A percentile compares a stretch with the other conserved stretches of the same genome.
These are phyloP conservation scores for Penicillium lagena DNA, from an alignment of 495 filamentous ascomycete species.

Conservation along the genomic window DNA sequence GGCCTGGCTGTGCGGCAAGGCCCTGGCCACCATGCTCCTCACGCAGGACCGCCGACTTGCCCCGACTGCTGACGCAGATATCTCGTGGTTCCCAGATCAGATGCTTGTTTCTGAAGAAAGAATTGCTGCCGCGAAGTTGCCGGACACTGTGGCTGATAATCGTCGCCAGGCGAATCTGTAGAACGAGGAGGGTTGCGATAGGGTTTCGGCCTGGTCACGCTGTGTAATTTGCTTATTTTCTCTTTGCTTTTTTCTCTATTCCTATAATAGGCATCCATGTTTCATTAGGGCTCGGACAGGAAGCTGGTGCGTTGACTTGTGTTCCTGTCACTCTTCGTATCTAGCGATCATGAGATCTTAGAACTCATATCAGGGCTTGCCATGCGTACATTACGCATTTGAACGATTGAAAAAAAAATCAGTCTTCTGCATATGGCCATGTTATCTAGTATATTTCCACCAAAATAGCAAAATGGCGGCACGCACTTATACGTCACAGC, in stretches of 20 bases:
- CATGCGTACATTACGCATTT: not conserved
- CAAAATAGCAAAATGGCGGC: not conserved
- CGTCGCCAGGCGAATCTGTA: constrained; percentile 7
- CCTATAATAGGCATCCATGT: not conserved
- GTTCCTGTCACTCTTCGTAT: too few species aligned
- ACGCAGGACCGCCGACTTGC: constrained; percentile 17
- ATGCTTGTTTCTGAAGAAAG: constrained; percentile 40
- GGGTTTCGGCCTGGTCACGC: not conserved
- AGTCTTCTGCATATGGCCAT: not conserved
- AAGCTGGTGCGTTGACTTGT: too few species aligned
- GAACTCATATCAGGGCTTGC: not conserved
- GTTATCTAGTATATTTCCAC: not conserved
- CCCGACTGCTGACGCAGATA: constrained; percentile 15
- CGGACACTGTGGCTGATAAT: constrained; percentile 3
- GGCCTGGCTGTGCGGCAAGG: constrained; percentile 61
- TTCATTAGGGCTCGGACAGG: not conserved
- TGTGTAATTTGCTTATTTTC: not conserved
- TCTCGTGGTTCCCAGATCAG: constrained; percentile 37
- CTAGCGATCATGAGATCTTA: too few species aligned
- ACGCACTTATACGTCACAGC: not conserved
- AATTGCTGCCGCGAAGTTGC: constrained; percentile 17
- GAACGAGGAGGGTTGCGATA: not conserved
- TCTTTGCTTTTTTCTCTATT: not conserved
- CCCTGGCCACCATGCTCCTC: constrained; percentile 57
- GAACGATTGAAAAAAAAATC: not conserved